Evolutionary conservation across 2,329 filamentous ascomycete species (phyloP).

Genomic region (Sphaerulina populicola): DNA sequence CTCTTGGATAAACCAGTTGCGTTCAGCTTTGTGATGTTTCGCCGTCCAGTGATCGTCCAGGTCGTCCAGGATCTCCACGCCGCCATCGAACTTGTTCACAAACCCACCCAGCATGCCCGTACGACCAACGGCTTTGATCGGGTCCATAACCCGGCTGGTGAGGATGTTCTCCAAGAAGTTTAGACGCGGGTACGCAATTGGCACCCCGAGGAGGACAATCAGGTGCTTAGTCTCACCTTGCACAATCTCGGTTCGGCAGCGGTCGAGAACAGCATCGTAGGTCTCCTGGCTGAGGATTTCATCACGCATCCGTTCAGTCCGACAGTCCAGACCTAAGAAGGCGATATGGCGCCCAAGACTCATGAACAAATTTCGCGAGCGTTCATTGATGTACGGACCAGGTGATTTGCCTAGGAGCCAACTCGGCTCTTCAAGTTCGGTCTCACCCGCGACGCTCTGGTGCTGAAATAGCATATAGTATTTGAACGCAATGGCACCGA

Average conservation of each 20-base stretch:
- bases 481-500: constrained; percentile 90
- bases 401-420: constrained; percentile 74
- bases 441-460: constrained; percentile 75
- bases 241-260: constrained; percentile 71
- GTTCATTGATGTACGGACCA: constrained; percentile 83
- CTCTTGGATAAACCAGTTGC: constrained; percentile 78
- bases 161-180: constrained; percentile 59
- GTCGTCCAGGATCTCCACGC: constrained; percentile 84
- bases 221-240: constrained; percentile 83
- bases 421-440: constrained; percentile 74
- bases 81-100: constrained; percentile 82
- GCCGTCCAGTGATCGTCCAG: constrained; percentile 97
- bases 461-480: constrained; percentile 99
- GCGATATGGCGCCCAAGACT: constrained; percentile 69
- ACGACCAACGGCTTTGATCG: constrained; percentile 79
- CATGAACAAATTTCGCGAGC: constrained; percentile 79
- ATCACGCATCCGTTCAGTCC: constrained; percentile 79
- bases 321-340: constrained; percentile 79
- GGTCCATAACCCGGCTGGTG: constrained; percentile 77
- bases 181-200: constrained; percentile 41
- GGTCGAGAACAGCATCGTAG: constrained; percentile 78
- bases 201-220: constrained; percentile 73
- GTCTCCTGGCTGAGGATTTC: constrained; percentile 73
- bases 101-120: constrained; percentile 70
- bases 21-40: constrained; percentile 85